Evolutionary conservation across 805 yeast species (phyloP).

Genomic region (Metschnikowia bowlesiae): DNA sequence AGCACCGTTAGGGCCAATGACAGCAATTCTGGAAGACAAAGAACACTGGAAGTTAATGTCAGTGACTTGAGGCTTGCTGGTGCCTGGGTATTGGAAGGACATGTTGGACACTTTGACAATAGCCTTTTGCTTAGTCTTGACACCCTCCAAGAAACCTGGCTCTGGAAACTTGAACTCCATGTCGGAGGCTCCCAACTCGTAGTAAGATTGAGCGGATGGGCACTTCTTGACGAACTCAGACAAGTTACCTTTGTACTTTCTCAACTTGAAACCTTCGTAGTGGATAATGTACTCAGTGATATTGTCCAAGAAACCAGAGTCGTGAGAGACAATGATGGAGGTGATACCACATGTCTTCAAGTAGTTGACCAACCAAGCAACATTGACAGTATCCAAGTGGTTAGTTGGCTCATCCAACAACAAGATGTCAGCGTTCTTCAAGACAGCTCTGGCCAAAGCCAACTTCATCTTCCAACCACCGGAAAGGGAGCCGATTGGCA

Average conservation of each 20-base stretch:
- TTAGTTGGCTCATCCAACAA: constrained; percentile 99
- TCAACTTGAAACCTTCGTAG: constrained; percentile 99
- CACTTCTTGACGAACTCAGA: constrained; percentile 98
- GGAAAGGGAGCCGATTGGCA: constrained; percentile 95
- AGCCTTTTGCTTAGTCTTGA: constrained; percentile 99
- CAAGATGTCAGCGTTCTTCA: constrained; percentile 96
- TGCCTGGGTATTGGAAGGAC: constrained; percentile 99
- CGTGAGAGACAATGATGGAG: constrained; percentile 98
- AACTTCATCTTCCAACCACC: constrained; percentile 99
- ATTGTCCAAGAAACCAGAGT: constrained; percentile 98
- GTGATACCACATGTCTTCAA: constrained; percentile 97
- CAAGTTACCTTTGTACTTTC: constrained; percentile 99
- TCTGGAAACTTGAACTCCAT: constrained; percentile 97
- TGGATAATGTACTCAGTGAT: constrained; percentile 98
- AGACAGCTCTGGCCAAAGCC: constrained; percentile 98
- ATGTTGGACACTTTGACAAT: constrained; percentile 96
- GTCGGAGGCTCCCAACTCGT: constrained; percentile 98
- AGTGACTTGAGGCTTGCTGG: constrained; percentile 86
- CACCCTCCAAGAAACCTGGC: constrained; percentile 99
- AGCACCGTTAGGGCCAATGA: constrained; percentile 99
- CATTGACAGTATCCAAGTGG: constrained; percentile 99
- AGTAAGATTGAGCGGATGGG: constrained; percentile 98
- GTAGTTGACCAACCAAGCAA: constrained; percentile 99
- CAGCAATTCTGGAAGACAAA: constrained; percentile 98
- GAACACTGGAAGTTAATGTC: constrained; percentile 98